These are phyloP conservation scores for Leccinellum albellum DNA, from an alignment of 768 basidiomycete species.

Conservation along the genomic window DNA sequence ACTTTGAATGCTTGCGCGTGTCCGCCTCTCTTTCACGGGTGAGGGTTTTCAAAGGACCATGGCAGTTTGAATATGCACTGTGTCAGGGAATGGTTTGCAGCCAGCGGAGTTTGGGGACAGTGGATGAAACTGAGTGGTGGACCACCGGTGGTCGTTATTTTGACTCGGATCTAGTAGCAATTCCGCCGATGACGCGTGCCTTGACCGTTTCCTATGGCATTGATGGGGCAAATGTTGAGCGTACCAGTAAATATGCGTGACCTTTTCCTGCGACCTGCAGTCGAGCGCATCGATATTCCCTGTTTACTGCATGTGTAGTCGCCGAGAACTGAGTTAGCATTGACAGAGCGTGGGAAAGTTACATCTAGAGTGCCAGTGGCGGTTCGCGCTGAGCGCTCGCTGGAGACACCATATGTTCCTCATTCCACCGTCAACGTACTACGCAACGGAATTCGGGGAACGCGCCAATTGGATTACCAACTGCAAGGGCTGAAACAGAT, in stretches of 20 bases:
- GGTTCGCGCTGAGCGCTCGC: background rate
- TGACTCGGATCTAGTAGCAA: background rate
- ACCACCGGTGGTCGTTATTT: background rate
- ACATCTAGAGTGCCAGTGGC: no score
- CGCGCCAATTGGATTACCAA: background rate
- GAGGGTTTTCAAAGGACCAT: background rate
- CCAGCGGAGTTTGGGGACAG: background rate
- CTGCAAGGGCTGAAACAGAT: background rate
- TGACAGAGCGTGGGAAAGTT: background rate
- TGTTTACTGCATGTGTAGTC: background rate
- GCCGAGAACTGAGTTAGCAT: background rate
- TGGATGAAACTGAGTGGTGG: background rate
- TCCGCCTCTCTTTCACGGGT: background rate
- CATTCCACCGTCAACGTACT: background rate
- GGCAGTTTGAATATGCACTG: background rate
- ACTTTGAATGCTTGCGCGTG: background rate
- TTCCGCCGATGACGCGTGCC: background rate
- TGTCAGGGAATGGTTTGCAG: background rate
- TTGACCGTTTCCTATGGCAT: background rate
- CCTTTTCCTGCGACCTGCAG: background rate
- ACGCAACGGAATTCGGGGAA: background rate
- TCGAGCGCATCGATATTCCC: background rate
- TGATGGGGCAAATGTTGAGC: background rate
- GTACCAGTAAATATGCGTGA: background rate
- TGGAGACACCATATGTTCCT: no score